These are phyloP conservation scores for Schizophyllum amplum DNA, from an alignment of 1,284 basidiomycete genomes.

Conservation along the genomic window DNA sequence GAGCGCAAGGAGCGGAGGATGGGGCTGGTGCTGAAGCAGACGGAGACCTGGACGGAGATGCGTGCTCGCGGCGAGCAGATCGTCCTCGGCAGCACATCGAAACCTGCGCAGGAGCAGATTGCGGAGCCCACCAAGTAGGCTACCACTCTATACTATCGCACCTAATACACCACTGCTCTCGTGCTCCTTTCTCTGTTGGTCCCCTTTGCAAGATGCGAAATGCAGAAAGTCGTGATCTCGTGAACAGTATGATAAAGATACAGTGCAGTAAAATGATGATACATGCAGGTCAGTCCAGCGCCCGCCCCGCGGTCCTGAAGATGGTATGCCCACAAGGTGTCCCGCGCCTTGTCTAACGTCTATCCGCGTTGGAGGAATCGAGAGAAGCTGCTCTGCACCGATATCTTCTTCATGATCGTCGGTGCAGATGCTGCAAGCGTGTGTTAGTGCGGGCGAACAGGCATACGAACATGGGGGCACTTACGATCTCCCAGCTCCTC, in stretches of 20 bases:
- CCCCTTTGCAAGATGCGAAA: too few species aligned
- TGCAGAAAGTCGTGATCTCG: background rate
- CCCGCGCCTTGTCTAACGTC: conserved; percentile 10
- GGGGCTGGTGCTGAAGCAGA: conserved; percentile 26
- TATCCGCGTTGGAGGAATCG: conserved; percentile 39
- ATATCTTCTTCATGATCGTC: conserved; percentile 82
- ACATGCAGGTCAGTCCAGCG: background rate
- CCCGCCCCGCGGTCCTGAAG: background rate
- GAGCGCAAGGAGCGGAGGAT: conserved; percentile 36
- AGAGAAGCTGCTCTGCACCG: conserved; percentile 67
- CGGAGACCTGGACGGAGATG: background rate
- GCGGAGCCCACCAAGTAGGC: background rate
- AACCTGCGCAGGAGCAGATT: background rate
- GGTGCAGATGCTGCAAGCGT: conserved; percentile 53
- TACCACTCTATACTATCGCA: background rate
- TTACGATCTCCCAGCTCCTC: conserved; percentile 79
- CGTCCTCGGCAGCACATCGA: background rate
- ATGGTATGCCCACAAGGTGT: background rate
- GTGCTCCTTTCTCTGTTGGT: too few species aligned
- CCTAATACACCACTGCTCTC: background rate
- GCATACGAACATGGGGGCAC: conserved; percentile 26
- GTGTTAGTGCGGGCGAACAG: conserved; percentile 6
- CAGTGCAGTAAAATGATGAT: background rate
- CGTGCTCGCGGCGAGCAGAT: background rate
- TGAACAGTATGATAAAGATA: background rate